Conservation (phyloP, 257 asterid species). For the Solanum bulbocastanum region DNA sequence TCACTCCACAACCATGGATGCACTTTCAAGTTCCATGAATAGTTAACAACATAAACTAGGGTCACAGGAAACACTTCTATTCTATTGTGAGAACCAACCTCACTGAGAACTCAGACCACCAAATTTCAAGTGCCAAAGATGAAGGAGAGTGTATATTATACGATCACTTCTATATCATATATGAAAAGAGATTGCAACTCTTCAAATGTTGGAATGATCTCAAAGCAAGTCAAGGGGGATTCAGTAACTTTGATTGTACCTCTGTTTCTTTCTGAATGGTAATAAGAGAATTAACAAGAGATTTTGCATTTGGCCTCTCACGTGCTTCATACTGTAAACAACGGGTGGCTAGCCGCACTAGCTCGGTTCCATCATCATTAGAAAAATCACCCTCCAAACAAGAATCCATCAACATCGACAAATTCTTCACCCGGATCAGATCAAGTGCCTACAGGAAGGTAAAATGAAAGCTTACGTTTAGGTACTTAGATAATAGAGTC, state of each 20-base stretch:
- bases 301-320: constrained; percentile 82
- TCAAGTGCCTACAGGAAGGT: constrained; percentile 61
- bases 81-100: not conserved
- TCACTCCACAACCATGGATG: not conserved
- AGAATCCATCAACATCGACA: constrained; percentile 74
- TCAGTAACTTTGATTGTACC: constrained; percentile 19
- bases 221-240: not conserved
- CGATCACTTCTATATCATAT: not conserved
- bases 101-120: not conserved
- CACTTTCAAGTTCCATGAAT: not conserved
- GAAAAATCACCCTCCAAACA: constrained; percentile 90
- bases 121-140: not conserved
- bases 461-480: not conserved
- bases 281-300: constrained; percentile 51
- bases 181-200: not conserved
- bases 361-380: constrained; percentile 77
- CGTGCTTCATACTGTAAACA: constrained; percentile 88
- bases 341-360: constrained; percentile 77
- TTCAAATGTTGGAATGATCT: not conserved
- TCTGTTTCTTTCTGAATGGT: constrained; percentile 72
- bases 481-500: not conserved
- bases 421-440: constrained; percentile 73
- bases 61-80: not conserved
- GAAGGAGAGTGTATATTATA: not conserved
- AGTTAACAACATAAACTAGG: not conserved